phyloP scores from a whole-genome alignment of 495 filamentous ascomycete genomes.

The Achaetomiella virescens region DNA sequence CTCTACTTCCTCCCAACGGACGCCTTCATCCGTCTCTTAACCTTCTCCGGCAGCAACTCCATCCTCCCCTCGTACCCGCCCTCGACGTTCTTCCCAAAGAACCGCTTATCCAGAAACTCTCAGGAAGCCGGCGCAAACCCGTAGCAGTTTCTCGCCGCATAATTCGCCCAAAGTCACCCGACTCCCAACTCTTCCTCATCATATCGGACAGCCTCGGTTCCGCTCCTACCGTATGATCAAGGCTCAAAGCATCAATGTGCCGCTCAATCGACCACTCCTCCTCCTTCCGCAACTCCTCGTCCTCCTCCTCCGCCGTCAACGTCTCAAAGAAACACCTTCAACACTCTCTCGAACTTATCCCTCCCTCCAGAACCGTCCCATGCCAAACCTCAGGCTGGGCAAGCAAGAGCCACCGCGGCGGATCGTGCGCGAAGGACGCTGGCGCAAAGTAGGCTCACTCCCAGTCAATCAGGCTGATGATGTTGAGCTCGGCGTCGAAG shows the following conservation, averaged over 20 bases:
- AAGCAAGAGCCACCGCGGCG: constrained; percentile 12
- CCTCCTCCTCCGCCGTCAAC: not conserved
- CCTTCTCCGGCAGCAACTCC: constrained; percentile 13
- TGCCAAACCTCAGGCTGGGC: not conserved
- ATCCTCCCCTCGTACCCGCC: constrained; percentile 21
- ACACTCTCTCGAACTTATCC: not conserved
- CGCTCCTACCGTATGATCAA: not conserved
- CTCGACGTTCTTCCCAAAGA: constrained; percentile 25
- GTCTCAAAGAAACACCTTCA: constrained; percentile 6
- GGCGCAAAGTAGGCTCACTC: constrained; percentile 14
- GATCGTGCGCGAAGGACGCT: not conserved
- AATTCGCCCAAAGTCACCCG: constrained; percentile 28
- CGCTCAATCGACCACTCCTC: not conserved
- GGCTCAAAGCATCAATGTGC: not conserved
- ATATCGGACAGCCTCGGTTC: constrained; percentile 14
- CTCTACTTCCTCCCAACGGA: constrained; percentile 21
- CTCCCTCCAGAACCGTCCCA: not conserved
- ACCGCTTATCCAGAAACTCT: constrained; percentile 20
- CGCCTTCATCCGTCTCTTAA: constrained; percentile 14
- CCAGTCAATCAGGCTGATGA: constrained; percentile 12
- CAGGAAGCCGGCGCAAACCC: constrained; percentile 25
- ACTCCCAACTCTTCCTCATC: constrained; percentile 30
- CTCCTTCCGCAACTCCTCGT: not conserved
- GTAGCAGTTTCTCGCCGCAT: constrained; percentile 24
- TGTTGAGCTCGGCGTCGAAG: constrained; percentile 14